Evolutionary conservation across 192 early-diverging fungal genomes (phyloP).

Genomic region (Mortierella antarctica): DNA sequence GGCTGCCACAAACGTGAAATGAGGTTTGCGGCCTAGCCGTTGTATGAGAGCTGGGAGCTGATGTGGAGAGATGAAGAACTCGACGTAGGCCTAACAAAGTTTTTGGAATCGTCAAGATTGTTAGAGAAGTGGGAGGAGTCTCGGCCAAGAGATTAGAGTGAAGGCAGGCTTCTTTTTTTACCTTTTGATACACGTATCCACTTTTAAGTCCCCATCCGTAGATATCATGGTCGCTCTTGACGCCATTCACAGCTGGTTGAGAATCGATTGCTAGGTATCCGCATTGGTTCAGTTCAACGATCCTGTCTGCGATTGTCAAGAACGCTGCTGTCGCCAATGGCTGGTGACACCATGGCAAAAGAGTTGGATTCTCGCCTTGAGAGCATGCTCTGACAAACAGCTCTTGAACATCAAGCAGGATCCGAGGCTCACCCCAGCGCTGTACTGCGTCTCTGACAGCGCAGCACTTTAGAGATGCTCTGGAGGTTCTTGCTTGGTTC

Average conservation of each 20-base stretch:
- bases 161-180: background rate
- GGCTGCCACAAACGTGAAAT: conserved; percentile 36
- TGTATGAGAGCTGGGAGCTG: conserved; percentile 73
- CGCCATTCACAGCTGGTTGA: conserved; percentile 94
- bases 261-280: conserved; percentile 92
- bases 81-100: conserved; percentile 78
- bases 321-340: conserved; percentile 68
- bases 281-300: conserved; percentile 74
- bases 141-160: too few relatives aligned
- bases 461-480: too few relatives aligned
- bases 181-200: conserved; percentile 95
- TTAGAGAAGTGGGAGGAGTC: background rate
- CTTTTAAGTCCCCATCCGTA: conserved; percentile 95
- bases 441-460: too few relatives aligned
- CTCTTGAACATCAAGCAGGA: too few relatives aligned
- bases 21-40: conserved; percentile 60
- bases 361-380: too few relatives aligned
- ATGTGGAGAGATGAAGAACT: conserved; percentile 85
- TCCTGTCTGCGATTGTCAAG: conserved; percentile 22
- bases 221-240: conserved; percentile 69
- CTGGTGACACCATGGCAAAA: conserved; percentile 11
- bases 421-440: too few relatives aligned
- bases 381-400: too few relatives aligned
- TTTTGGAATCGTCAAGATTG: too few relatives aligned
- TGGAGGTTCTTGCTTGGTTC: too few relatives aligned